Evolutionary conservation across 2,329 filamentous ascomycete species (phyloP), one percentile per base, ranked within the genome.

Genomic region (Davidsoniella australis): DNA sequence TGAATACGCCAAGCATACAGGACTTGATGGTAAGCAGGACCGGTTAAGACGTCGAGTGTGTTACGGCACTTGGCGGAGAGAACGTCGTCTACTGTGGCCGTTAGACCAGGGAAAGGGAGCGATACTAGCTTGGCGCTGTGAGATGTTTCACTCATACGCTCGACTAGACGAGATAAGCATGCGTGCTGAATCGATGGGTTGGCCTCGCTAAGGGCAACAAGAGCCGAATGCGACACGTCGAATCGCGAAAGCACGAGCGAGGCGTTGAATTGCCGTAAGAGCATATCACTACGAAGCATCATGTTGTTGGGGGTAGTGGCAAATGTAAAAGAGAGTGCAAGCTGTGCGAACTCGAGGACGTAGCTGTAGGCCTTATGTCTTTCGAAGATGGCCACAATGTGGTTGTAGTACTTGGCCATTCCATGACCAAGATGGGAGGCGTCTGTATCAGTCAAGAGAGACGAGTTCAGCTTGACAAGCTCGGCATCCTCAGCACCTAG

Each of bases 1-100:
- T 79, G 79, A 56, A 94, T 81, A 47, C 91, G 79, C 77, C 89
- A 95, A 2, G 88, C 80, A 62, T 95, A 94, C 44, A 96, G 75
- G 50, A 95, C 82, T 58, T 89, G 84, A 60, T 91, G 85, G 60
- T 88, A 94, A 3, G 85, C 83, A n/a, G 85, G 83, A 8, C 75
- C 76, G 38, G 66, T 68, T 50, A 68, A 69, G 37, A 85, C 73
- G 50, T 85, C 82, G 41, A 76, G 68, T 36, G 80, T 77, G 50
- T 76, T 74, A 55, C 76, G 76, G 60, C 84, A 86, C 57, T 85
- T 76, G 36, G 79, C 75, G 5, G 76, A 68, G 9, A 98, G 74
- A 37, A 86, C 79, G 4, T 78, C 76, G 60, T 98, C 89, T 16
- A 95, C 82, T 20, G 81, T 75, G 48, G 80, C 77, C 56, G 82